These are phyloP conservation scores for Aspergillus steynii DNA, from an alignment of 495 filamentous ascomycete genomes.

Conservation along the genomic window DNA sequence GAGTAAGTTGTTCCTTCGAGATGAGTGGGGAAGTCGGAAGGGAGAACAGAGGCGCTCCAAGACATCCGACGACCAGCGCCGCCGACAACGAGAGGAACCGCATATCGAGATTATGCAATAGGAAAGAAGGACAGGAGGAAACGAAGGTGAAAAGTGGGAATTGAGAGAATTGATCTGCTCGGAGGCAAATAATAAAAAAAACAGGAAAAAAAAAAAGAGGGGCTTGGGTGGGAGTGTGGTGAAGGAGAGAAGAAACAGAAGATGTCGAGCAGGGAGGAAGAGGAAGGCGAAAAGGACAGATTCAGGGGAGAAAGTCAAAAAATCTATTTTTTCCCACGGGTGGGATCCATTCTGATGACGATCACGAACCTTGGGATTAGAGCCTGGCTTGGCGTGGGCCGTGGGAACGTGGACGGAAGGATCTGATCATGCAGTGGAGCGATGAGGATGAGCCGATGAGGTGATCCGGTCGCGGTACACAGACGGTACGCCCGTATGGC, in stretches of 20 bases:
- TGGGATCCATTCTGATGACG: not conserved
- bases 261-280: not conserved
- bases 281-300: not conserved
- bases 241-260: not conserved
- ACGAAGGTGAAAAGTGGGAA: not conserved
- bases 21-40: constrained; percentile 1
- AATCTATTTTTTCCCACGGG: not conserved
- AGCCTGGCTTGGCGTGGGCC: too few species aligned
- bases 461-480: too few species aligned
- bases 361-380: not conserved
- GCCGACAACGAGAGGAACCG: constrained; percentile 2
- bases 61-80: constrained; percentile 3
- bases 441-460: not conserved
- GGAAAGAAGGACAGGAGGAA: not conserved
- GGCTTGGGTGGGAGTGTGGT: not conserved
- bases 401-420: not conserved
- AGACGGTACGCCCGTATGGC: too few species aligned
- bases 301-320: not conserved
- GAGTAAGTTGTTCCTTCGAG: constrained; percentile 4
- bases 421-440: not conserved
- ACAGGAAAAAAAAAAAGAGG: not conserved
- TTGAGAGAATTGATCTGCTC: not conserved
- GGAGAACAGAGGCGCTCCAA: not conserved
- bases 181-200: not conserved
- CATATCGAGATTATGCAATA: constrained; percentile 1